Base-by-base conservation (phyloP, 2,329 filamentous ascomycete species). In the Ilyonectria sp. region DNA sequence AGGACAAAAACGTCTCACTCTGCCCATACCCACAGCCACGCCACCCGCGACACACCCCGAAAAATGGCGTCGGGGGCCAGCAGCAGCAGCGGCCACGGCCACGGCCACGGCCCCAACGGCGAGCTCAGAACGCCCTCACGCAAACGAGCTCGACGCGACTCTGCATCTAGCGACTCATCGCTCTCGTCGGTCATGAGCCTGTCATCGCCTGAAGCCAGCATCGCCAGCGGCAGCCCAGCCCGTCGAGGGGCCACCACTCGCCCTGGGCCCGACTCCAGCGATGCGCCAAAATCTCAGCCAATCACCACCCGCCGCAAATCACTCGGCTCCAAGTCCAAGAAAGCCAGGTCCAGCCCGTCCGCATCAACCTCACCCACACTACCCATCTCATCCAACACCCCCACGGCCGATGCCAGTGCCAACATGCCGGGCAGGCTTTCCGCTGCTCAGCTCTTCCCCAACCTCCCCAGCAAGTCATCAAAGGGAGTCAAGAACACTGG, bases 91-190 rank as follows among this genome's bases (percentile, higher is more conserved):
- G 55, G 37, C 49, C 23, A 31, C n/a, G 15, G 15, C n/a, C 17
- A n/a, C n/a, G 19, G 19, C 26, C 31, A 10, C 15, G 47, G 26
- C 57, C 4, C n/a, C 31, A 59, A 72, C 54, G 69, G 72, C 40
- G 73, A 68, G 62, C 70, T 77, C 21, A 74, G 78, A 66, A 83
- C 81, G 31, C 81, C 81, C 35, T 79, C 79, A 61, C 77, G 79
- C 26, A 80, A 74, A 76, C 76, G 78, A 62, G 69, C 69, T 31
- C 76, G 82, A 47, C 76, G 80, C 40, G 78, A 78, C 63, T 84
- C 82, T 37, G 79, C 73, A 33, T 81, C 80, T 8, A 84, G 82
- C 76, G 81, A 82, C 71, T 84, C 82, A 21, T 83, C 82, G n/a
- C 78, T 84, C 29, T 83, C 82, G 19, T 81, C 81, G 19, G 77